Conservation (phyloP, 2,329 filamentous ascomycete genomes). For the Pseudogymnoascus sp. region DNA sequence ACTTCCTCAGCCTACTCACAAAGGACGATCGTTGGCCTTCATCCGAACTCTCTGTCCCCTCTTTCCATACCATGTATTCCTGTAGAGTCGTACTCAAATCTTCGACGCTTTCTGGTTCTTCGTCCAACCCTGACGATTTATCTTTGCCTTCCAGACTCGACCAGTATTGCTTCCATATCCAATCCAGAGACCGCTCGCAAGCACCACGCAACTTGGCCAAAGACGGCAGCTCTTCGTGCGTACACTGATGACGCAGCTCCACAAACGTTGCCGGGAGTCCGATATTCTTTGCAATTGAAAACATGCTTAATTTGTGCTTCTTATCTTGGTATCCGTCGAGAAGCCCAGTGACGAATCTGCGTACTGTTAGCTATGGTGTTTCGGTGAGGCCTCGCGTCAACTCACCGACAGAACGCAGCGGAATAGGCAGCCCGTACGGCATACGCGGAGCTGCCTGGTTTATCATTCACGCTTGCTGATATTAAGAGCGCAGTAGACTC, state of each 20-base stretch:
- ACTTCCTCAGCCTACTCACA: background rate
- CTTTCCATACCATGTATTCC: constrained; percentile 12
- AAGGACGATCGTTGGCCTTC: background rate
- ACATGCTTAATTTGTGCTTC: constrained; percentile 62
- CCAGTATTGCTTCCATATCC: constrained; percentile 93
- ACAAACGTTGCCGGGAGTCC: constrained; percentile 67
- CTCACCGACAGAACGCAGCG: constrained; percentile 64
- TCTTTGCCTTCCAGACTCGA: constrained; percentile 34
- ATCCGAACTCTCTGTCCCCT: background rate
- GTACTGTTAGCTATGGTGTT: background rate
- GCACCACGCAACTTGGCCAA: constrained; percentile 64
- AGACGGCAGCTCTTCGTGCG: constrained; percentile 78
- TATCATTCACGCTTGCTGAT: constrained; percentile 60
- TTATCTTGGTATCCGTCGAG: constrained; percentile 65
- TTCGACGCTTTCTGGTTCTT: constrained; percentile 13
- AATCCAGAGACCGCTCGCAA: constrained; percentile 61
- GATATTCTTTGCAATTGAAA: constrained; percentile 56
- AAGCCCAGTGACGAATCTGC: constrained; percentile 70
- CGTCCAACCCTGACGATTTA: constrained; percentile 14
- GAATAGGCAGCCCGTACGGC: constrained; percentile 62
- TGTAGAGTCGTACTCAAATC: constrained; percentile 13
- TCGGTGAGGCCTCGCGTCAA: constrained; percentile 15
- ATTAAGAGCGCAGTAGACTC: constrained; percentile 69
- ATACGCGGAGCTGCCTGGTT: constrained; percentile 34
- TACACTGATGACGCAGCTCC: constrained; percentile 79